Evolutionary conservation across 2,329 filamentous ascomycete genomes (phyloP).

Genomic region (Alternaria sp.): DNA sequence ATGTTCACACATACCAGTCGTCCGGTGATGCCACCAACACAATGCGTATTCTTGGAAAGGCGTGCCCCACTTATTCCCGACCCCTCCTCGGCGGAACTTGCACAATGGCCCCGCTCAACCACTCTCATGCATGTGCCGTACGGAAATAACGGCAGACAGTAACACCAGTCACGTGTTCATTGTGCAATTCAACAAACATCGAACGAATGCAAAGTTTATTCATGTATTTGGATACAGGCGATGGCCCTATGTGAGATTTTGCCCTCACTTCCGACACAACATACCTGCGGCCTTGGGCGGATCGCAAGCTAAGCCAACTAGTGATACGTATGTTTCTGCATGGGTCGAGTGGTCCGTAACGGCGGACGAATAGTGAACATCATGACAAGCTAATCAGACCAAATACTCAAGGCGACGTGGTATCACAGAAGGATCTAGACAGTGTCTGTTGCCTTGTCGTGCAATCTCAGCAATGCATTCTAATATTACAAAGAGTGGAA

Average conservation of each 20-base stretch:
- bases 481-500: background rate
- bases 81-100: background rate
- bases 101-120: background rate
- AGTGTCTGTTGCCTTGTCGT: background rate
- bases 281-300: background rate
- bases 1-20: background rate
- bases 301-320: background rate
- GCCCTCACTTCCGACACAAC: background rate
- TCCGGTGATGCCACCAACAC: background rate
- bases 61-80: background rate
- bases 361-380: background rate
- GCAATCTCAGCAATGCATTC: background rate
- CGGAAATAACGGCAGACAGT: background rate
- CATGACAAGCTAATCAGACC: background rate
- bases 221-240: background rate
- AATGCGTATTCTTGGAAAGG: background rate
- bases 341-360: background rate
- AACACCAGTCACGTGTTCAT: background rate
- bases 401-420: background rate
- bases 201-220: background rate
- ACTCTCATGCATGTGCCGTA: background rate
- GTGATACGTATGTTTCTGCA: background rate
- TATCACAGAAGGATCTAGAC: background rate
- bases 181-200: background rate
- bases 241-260: background rate